phyloP scores from a whole-genome alignment of 2,329 filamentous ascomycete genomes.

The Curvularia spicifera region DNA sequence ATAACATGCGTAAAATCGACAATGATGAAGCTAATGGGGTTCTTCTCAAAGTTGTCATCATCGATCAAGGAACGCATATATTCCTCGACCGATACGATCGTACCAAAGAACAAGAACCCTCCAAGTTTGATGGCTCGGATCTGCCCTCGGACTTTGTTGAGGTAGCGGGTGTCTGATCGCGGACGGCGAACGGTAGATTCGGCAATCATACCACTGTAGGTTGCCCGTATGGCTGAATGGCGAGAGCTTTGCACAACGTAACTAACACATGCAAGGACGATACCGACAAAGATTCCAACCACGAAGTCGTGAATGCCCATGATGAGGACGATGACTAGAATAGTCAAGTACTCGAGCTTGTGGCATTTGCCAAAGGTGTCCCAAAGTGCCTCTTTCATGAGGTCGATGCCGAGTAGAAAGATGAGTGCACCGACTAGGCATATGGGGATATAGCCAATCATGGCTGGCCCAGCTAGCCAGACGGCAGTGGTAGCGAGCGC shows the following conservation, averaged over 20 bases:
- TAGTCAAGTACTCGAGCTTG: constrained; percentile 84
- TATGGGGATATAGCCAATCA: constrained; percentile 93
- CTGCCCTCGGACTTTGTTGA: constrained; percentile 84
- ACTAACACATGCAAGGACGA: constrained; percentile 87
- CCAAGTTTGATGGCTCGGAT: constrained; percentile 90
- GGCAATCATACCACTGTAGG: constrained; percentile 87
- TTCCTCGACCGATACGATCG: constrained; percentile 92
- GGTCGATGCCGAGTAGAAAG: constrained; percentile 91
- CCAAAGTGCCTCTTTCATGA: constrained; percentile 87
- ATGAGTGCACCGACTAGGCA: constrained; percentile 97
- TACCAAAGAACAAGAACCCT: constrained; percentile 98
- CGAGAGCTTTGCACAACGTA: constrained; percentile 91
- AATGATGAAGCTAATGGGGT: constrained; percentile 87
- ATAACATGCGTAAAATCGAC: constrained; percentile 89
- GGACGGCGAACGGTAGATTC: constrained; percentile 92
- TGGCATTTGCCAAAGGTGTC: constrained; percentile 88
- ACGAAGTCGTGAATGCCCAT: constrained; percentile 99
- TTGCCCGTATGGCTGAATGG: constrained; percentile 85
- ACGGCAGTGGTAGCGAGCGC: constrained; percentile 80
- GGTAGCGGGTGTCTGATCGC: constrained; percentile 83
- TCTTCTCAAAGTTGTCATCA: constrained; percentile 76
- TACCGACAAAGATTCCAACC: constrained; percentile 88
- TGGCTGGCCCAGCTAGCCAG: constrained; percentile 81
- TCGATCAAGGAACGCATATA: constrained; percentile 82
- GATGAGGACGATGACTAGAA: constrained; percentile 85